Evolutionary conservation across 176 grass and related monocot genomes (phyloP), one percentile per base, ranked within the genome.

Genomic region (Oryza glumipatula): DNA sequence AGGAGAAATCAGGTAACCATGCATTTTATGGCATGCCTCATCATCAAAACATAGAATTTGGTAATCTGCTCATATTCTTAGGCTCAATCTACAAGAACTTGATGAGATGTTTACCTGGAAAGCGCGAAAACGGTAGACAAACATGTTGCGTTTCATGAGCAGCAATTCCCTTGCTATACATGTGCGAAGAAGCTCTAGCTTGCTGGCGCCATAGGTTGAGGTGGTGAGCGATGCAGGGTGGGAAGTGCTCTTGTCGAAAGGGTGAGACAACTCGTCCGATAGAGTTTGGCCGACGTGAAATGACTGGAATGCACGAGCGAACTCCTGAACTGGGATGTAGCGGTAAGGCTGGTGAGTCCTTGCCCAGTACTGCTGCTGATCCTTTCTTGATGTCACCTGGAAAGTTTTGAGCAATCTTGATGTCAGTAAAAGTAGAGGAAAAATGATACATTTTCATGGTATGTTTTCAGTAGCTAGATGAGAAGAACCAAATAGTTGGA

Each of bases 121-220:
- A 77, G 46, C 83, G 41, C 83, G 80, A 65, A 92, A 92, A 24
- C 68, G 73, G 78, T 92, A 92, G 30, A 92, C 87, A 66, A 92
- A 92, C 22, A 85, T 80, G 63, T 92, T 92, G n/a, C 90, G 72
- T 67, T 92, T 86, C 83, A 92, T 92, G 67, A 92, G 90, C 67
- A 92, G 47, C 76, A 48, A 86, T 68, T 92, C 90, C 73, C 90
- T 83, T 0, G 80, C 84, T 2, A 76, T 16, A 11, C 87, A 92
- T 32, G 90, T 80, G 23, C 78, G 88, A 19, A 92, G 69, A 26
- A 89, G 21, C 70, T 92, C 90, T 21, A 49, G 74, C 63, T 89
- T 89, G 79, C 83, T 84, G 36, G 85, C 76, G 16, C 90, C 90
- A 11, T 83, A 92, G 0, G 82, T 79, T 2, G 86, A 86, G 11